Base-by-base conservation (phyloP, 306 rosid genomes). In the Vigna unguiculata region DNA sequence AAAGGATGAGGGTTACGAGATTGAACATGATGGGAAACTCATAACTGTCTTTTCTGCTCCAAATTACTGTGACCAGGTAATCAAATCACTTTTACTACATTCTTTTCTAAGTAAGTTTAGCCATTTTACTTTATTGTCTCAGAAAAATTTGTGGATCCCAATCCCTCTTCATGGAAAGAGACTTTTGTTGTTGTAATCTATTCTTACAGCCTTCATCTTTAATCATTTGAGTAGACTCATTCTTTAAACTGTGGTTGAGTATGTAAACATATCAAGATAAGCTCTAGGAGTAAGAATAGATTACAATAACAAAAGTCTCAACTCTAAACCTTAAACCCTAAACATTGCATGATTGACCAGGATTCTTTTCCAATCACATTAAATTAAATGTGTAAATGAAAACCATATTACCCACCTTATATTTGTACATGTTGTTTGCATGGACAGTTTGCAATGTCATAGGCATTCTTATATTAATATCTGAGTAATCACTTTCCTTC, bases 41-140 rank as follows among this genome's bases (percentile, higher is more conserved):
- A 92, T 96, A 67, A 96, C 99, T 55, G 99, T 96, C 20, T 96
- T 96, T 85, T 96, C 99, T 81, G 99, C 99, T 72, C 99, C 99
- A 77, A 96, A 96, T 80, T 96, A 96, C 88, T 96, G 99, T 83
- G 99, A 96, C 83, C 99, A 96, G 98, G 99, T 96, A 89, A 79
- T 4, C 73, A 46, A 24, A 49, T 62, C 71, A 30, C 51, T 47
- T 71, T 58, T 55, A 40, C 53, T 15, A 46, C 36, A 70, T 75
- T n/a, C 13, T 60, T 21, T 19, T 17, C 22, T 59, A 3, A 14
- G 46, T 34, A 10, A 43, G 21, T 70, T 58, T 63, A 69, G 43
- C 41, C 41, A 63, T 54, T 69, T 45, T 60, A 4, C 75, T 15
- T 24, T 61, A 21, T 61, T 21, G 59, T 19, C 40, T 64, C 20